A percentile compares a stretch with the other conserved stretches of the same genome.
Conservation (phyloP, 1,284 basidiomycete genomes). For the Trichosporon inkin region DNA sequence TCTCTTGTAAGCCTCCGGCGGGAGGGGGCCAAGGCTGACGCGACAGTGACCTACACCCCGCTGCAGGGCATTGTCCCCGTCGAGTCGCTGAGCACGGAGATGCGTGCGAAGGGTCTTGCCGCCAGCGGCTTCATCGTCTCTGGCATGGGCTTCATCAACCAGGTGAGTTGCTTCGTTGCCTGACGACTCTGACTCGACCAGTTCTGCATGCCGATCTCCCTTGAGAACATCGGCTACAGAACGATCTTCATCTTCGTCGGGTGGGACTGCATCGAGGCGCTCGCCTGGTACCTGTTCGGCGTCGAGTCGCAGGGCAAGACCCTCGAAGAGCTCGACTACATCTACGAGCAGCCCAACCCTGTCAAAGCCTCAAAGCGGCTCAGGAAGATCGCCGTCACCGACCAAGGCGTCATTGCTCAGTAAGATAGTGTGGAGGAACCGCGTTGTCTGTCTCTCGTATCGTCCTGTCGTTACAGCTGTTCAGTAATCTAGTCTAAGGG, state of each 20-base stretch:
- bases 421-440: neutral
- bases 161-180: constrained; percentile 18
- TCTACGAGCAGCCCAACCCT: constrained; percentile 47
- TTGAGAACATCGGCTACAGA: constrained; percentile 50
- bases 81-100: constrained; percentile 82
- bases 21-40: neutral
- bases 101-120: constrained; percentile 73
- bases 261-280: constrained; percentile 42
- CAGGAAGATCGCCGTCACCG: constrained; percentile 10
- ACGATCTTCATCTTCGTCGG: constrained; percentile 35
- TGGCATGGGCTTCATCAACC: constrained; percentile 56
- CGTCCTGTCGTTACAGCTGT: too few species aligned
- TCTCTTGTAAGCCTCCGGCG: constrained; percentile 10
- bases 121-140: constrained; percentile 52
- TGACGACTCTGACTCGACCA: neutral
- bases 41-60: constrained; percentile 41
- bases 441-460: too few species aligned
- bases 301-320: constrained; percentile 45
- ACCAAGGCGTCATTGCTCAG: constrained; percentile 3
- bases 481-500: too few species aligned
- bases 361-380: constrained; percentile 39
- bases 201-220: constrained; percentile 50
- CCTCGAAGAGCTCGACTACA: constrained; percentile 45
- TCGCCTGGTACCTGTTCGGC: constrained; percentile 45
- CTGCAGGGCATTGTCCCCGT: constrained; percentile 68